Percentiles rank a stretch among this genome's conserved stretches.
Conservation (phyloP, 2,329 filamentous ascomycete genomes). For the Sporothrix luriei region DNA sequence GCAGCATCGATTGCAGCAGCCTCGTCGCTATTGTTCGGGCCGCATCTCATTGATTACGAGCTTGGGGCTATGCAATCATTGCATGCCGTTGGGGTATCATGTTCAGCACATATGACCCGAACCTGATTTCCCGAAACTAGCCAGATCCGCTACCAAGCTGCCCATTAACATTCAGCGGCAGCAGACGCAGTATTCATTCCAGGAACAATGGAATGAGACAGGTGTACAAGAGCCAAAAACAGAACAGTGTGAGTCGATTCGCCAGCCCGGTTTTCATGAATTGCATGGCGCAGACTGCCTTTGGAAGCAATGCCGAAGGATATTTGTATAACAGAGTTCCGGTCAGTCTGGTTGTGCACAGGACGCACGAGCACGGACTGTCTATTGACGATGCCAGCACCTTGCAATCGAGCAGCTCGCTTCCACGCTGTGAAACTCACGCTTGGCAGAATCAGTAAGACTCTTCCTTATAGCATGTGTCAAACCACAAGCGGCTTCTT, state of each 20-base stretch:
- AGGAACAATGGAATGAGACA: not conserved
- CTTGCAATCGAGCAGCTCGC: constrained; percentile 14
- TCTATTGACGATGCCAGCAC: not conserved
- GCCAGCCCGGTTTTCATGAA: not conserved
- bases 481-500: not conserved
- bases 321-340: not conserved
- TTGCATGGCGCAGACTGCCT: not conserved
- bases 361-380: not conserved
- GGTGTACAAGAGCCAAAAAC: not conserved
- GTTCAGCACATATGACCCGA: not conserved
- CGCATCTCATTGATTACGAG: not conserved
- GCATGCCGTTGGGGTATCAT: not conserved
- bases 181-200: not conserved
- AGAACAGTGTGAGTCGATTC: not conserved
- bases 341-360: not conserved
- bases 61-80: not conserved
- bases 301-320: not conserved
- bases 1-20: no score
- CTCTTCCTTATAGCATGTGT: not conserved
- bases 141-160: not conserved
- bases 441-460: not conserved
- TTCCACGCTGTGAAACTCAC: constrained; percentile 15
- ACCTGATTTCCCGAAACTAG: no score
- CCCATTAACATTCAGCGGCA: not conserved
- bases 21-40: no score